phyloP scores from a whole-genome alignment of 805 yeast genomes.

The Ogataea degrootiae region DNA sequence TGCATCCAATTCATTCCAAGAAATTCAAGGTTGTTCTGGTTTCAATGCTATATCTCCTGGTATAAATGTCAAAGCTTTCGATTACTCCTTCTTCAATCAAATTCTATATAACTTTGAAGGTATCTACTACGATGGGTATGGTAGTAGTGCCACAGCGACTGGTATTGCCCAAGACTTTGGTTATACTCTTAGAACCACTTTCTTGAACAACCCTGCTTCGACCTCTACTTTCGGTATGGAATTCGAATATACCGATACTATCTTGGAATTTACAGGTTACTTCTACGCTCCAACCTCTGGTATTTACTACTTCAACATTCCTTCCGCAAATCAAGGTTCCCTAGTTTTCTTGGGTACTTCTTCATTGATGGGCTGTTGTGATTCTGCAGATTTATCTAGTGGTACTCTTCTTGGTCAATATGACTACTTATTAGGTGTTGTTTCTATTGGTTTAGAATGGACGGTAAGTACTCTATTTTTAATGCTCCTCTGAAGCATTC shows the following conservation, averaged over 20 bases:
- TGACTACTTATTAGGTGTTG: conserved; percentile 1
- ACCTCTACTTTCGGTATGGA: conserved; percentile 1
- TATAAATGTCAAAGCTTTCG: conserved; percentile 2
- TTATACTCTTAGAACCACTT: background rate
- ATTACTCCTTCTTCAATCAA: background rate
- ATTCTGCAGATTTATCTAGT: background rate
- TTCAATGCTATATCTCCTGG: conserved; percentile 1
- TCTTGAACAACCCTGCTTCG: background rate
- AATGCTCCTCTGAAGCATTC: too few species aligned
- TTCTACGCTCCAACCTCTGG: conserved; percentile 6
- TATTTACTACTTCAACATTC: conserved; percentile 1
- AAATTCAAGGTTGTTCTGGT: conserved; percentile 3
- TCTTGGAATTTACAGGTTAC: conserved; percentile 7
- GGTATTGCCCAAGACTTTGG: background rate
- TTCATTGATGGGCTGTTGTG: conserved; percentile 3
- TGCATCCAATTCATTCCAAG: background rate
- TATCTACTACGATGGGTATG: conserved; percentile 2
- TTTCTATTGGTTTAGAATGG: background rate
- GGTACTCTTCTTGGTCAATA: background rate
- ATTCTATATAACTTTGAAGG: background rate
- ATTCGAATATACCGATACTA: background rate
- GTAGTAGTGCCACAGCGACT: background rate
- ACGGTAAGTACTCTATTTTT: background rate
- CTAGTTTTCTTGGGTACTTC: conserved; percentile 2
- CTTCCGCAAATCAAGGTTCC: conserved; percentile 2